Evolutionary conservation across 169 alveolate species (phyloP), one percentile per base, ranked within the genome.

Genomic region (Plasmodium gonderi): DNA sequence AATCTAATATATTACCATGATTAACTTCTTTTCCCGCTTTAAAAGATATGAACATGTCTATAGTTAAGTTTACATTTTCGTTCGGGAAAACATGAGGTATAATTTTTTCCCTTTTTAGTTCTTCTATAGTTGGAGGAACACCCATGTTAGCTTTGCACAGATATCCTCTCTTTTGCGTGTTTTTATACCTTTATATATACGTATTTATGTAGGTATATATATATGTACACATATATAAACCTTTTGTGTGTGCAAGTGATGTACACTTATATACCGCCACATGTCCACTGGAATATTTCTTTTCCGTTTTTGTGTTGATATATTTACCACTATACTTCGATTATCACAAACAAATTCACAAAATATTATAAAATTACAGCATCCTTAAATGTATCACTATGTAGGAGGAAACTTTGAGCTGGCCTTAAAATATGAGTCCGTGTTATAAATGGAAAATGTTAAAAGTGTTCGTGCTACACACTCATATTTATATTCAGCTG

Each of bases 1-100:
- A 38, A 77, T 87, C 90, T 74, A 87, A 40, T 54, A 76, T 17
- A 36, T 87, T 75, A 33, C 93, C 93, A 36, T 87, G 36, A 14
- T 87, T 87, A 17, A 87, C 93, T 23, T 87, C 93, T 40, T 76
- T 87, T 77, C 93, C 93, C 47, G 93, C 49, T 60, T 87, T 87
- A 87, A 87, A 87, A 38, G 77, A 40, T 76, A 87, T 64, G 49
- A 51, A 87, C 36, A 87, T 33, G 6, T 87, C 93, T 54, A 87
- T 45, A 42, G 26, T 87, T 49, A 87, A 42, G 51, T 87, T 64
- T 5, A 87, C 79, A 40, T 74, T 64, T 60, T 87, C 93, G 36
- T 87, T 36, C 17, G 93, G 93, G 38, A 87, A 87, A 51, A 87
- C 79, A 5, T 87, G 87, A 23, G 93, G 93, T 42, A 87, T 87